These are phyloP conservation scores for Phytopythium montanum DNA, from an alignment of 352 stramenopile species.

Conservation along the genomic window DNA sequence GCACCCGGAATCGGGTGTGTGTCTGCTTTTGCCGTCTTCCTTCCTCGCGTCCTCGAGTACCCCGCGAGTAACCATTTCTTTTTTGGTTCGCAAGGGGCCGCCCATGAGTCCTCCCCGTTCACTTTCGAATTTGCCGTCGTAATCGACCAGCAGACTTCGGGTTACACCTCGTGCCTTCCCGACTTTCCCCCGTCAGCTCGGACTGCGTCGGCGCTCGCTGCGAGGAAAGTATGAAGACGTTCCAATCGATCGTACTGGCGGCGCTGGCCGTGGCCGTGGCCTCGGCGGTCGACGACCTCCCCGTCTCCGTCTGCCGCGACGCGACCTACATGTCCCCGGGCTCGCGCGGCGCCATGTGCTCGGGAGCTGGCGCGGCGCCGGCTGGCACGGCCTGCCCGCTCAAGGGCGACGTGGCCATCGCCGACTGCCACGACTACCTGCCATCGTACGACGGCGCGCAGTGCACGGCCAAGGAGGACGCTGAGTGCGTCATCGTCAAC, in stretches of 20 bases:
- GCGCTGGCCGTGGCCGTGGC: not conserved
- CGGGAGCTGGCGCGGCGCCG: constrained; percentile 18
- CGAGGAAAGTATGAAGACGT: not conserved
- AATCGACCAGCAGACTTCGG: not conserved
- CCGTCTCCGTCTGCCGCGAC: constrained; percentile 37
- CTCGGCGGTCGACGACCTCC: not conserved
- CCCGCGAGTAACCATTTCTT: not conserved
- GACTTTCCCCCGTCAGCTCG: not conserved
- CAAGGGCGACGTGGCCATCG: constrained; percentile 18
- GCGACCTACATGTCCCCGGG: constrained; percentile 31
- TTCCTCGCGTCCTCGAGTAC: not conserved
- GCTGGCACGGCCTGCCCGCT: constrained; percentile 25
- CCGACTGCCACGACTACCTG: constrained; percentile 33
- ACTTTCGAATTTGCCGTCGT: not conserved
- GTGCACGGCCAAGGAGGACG: constrained; percentile 34
- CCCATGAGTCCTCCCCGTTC: not conserved
- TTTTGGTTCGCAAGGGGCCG: not conserved
- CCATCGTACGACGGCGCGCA: constrained; percentile 17
- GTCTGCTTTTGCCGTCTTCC: not conserved
- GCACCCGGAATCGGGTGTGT: not conserved
- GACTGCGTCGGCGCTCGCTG: not conserved
- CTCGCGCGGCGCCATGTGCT: constrained; percentile 27
- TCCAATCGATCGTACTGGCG: not conserved
- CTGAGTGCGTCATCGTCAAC: constrained; percentile 25
- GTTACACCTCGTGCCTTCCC: not conserved